Evolutionary conservation across 805 yeast genomes (phyloP).

Genomic region (Yarrowia porcina): DNA sequence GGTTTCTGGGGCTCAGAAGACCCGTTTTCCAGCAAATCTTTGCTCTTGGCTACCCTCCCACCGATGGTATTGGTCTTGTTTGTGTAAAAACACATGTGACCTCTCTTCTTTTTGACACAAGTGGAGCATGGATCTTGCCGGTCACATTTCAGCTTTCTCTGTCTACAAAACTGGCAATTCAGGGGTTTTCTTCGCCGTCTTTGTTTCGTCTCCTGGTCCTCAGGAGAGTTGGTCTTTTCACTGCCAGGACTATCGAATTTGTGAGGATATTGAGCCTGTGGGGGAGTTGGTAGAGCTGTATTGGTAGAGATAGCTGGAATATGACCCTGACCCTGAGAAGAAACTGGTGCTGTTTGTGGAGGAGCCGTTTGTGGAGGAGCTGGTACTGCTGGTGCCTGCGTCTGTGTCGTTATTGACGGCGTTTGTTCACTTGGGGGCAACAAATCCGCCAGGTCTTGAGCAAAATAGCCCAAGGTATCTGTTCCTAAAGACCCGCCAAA

Average conservation of each 20-base stretch:
- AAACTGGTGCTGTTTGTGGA: neutral
- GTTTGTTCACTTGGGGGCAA: no score
- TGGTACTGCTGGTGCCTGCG: no score
- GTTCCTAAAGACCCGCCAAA: neutral
- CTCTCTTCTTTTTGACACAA: conserved; percentile 34
- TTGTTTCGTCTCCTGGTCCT: conserved; percentile 25
- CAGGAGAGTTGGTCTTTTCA: neutral
- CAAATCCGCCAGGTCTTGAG: conserved; percentile 10
- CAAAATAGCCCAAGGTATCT: conserved; percentile 9
- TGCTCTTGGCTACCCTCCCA: conserved; percentile 17
- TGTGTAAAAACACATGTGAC: conserved; percentile 28
- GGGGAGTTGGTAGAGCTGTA: neutral
- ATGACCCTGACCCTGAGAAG: no score
- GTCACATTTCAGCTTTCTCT: conserved; percentile 39
- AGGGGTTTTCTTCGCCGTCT: conserved; percentile 36
- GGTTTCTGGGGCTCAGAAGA: neutral
- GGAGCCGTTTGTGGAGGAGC: neutral
- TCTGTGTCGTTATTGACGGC: neutral
- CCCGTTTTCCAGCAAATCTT: conserved; percentile 1
- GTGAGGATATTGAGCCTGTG: neutral
- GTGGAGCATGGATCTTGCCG: conserved; percentile 38
- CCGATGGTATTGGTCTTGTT: conserved; percentile 16
- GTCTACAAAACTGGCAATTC: conserved; percentile 38
- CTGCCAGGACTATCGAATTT: neutral
- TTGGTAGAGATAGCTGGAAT: no score